A percentile compares a stretch with the other conserved stretches of the same genome.
phyloP scores from a whole-genome alignment of 2,329 filamentous ascomycete species.

The Apiospora arundinis region DNA sequence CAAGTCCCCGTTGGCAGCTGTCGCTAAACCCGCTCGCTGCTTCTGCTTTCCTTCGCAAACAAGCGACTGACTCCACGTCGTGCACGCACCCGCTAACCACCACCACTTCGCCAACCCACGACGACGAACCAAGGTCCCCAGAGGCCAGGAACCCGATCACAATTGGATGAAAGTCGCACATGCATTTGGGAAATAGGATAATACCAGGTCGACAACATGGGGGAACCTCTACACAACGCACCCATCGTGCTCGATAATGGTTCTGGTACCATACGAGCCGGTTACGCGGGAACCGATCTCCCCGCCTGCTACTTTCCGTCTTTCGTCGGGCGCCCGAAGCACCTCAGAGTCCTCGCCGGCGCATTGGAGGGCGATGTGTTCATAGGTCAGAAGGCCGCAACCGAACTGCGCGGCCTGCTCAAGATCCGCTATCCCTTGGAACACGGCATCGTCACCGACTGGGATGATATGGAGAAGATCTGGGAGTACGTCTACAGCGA shows the following conservation, averaged over 20 bases:
- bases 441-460: slow-evolving; percentile 98
- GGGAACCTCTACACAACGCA: slow-evolving; percentile 84
- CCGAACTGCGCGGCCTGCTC: slow-evolving; percentile 87
- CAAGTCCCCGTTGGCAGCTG: background rate
- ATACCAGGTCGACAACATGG: slow-evolving; percentile 46
- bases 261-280: slow-evolving; percentile 94
- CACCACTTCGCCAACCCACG: background rate
- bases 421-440: slow-evolving; percentile 97
- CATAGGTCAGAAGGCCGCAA: slow-evolving; percentile 87
- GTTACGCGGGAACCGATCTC: slow-evolving; percentile 93
- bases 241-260: slow-evolving; percentile 99
- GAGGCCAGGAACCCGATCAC: background rate
- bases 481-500: slow-evolving; percentile 98
- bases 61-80: slow-evolving; percentile 2
- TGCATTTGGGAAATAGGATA: slow-evolving; percentile 4
- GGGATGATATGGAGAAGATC: slow-evolving; percentile 99
- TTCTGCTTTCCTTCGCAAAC: slow-evolving; percentile 1
- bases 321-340: slow-evolving; percentile 95
- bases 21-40: background rate
- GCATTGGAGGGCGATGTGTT: slow-evolving; percentile 96
- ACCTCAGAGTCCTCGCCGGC: slow-evolving; percentile 92
- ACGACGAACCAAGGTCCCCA: background rate
- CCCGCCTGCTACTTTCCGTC: slow-evolving; percentile 98
- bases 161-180: background rate
- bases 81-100: background rate